Conservation (phyloP, 2,329 filamentous ascomycete genomes). For the Fusarium citri region DNA sequence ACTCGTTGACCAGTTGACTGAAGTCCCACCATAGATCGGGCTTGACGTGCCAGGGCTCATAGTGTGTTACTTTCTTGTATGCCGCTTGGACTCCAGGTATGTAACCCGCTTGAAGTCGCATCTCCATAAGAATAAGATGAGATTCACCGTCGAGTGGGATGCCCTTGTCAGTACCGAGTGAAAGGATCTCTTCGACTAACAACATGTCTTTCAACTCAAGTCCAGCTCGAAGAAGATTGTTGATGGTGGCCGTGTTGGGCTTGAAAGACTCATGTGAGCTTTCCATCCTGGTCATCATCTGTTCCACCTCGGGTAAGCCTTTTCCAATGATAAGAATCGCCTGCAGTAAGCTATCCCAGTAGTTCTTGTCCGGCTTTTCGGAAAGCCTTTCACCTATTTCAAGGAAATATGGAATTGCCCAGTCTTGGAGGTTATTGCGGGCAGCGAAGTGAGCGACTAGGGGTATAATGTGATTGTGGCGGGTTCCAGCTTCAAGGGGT, state of each 20-base stretch:
- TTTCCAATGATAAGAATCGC: conserved; percentile 76
- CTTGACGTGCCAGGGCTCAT: conserved; percentile 54
- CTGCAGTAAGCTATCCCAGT: conserved; percentile 80
- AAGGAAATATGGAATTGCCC: conserved; percentile 71
- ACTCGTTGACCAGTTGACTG: conserved; percentile 73
- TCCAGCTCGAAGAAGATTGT: conserved; percentile 78
- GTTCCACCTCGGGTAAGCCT: conserved; percentile 62
- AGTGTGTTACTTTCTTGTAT: conserved; percentile 62
- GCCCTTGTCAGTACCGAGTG: conserved; percentile 72
- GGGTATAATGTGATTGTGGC: conserved; percentile 44
- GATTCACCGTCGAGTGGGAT: conserved; percentile 77
- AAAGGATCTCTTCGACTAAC: conserved; percentile 78
- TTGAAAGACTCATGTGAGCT: conserved; percentile 62
- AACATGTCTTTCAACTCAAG: conserved; percentile 76
- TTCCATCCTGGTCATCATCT: conserved; percentile 79
- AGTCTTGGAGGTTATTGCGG: conserved; percentile 68
- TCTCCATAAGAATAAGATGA: conserved; percentile 78
- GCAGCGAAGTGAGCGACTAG: conserved; percentile 63
- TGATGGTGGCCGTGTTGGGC: conserved; percentile 79
- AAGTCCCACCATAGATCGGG: conserved; percentile 64
- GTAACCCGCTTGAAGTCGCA: conserved; percentile 79
- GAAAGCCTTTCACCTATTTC: conserved; percentile 59
- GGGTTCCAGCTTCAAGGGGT: conserved; percentile 53
- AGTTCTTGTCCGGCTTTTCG: conserved; percentile 61
- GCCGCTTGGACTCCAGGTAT: conserved; percentile 75